These are phyloP conservation scores for Pyrrhoderma lamaoense DNA, from an alignment of 1,284 basidiomycete species.

Conservation along the genomic window DNA sequence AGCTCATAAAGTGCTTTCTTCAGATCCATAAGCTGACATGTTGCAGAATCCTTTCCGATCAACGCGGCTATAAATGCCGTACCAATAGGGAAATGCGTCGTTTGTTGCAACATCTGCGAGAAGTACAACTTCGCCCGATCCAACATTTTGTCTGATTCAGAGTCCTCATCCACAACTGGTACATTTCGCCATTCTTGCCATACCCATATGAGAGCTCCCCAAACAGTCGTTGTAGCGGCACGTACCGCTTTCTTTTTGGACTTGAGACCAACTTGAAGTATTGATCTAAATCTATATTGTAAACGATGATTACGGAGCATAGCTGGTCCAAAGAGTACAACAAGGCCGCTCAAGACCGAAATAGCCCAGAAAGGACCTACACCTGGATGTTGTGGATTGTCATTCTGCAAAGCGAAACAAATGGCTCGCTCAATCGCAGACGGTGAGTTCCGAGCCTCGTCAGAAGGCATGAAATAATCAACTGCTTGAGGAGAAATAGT, in stretches of 20 bases:
- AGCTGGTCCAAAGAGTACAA: slow-evolving; percentile 52
- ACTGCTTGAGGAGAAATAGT: slow-evolving; percentile 10
- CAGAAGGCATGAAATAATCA: slow-evolving; percentile 10
- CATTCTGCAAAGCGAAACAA: slow-evolving; percentile 47
- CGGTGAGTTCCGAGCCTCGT: slow-evolving; percentile 28
- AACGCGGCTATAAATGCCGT: slow-evolving; percentile 10
- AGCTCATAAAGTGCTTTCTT: slow-evolving; percentile 7
- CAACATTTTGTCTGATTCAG: slow-evolving; percentile 18
- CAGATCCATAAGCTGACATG: slow-evolving; percentile 8
- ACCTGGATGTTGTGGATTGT: slow-evolving; percentile 49
- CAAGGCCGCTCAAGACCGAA: slow-evolving; percentile 52
- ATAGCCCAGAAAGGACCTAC: slow-evolving; percentile 71
- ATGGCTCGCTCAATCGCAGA: slow-evolving; percentile 51
- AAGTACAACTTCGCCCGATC: slow-evolving; percentile 19
- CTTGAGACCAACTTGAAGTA: slow-evolving; percentile 47
- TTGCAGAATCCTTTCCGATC: slow-evolving; percentile 1
- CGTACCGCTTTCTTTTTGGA: slow-evolving; percentile 57
- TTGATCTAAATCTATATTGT: slow-evolving; percentile 39
- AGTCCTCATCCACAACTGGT: neutral
- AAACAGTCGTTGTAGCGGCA: slow-evolving; percentile 48
- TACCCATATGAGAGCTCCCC: slow-evolving; percentile 47
- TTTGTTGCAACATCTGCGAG: slow-evolving; percentile 8
- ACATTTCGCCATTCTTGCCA: slow-evolving; percentile 51
- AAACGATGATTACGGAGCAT: slow-evolving; percentile 41
- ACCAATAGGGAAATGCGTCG: slow-evolving; percentile 20